Conservation (phyloP, 2,329 filamentous ascomycete species). For the Seiridium cupressi region DNA sequence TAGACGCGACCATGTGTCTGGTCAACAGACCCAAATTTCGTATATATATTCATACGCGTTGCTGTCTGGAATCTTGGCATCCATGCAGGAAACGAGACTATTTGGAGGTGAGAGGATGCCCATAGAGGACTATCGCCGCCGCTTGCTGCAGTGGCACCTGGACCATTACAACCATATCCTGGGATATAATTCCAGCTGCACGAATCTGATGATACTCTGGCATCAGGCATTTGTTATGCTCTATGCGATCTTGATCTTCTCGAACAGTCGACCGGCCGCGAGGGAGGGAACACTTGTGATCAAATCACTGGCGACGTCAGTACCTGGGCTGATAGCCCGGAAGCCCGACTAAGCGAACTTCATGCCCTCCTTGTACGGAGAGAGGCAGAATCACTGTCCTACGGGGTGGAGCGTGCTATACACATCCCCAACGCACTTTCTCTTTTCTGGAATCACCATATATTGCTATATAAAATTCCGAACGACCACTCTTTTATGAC, state of each 20-base stretch:
- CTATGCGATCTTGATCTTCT: neutral
- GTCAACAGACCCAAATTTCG: neutral
- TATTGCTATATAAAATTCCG: neutral
- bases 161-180: neutral
- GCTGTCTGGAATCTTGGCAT: neutral
- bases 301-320: neutral
- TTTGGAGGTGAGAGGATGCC: too few species aligned
- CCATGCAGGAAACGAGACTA: neutral
- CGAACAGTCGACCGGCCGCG: neutral
- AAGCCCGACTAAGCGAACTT: neutral
- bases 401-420: neutral
- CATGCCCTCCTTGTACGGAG: neutral
- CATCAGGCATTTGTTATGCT: neutral
- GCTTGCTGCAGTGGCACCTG: neutral
- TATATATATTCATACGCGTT: neutral
- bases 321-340: neutral
- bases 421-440: neutral
- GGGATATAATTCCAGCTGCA: neutral
- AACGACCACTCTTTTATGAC: too few species aligned
- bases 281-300: neutral
- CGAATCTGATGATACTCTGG: neutral
- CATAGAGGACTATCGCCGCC: neutral
- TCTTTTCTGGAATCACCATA: neutral
- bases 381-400: neutral
- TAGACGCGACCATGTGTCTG: too few species aligned